Conservation (phyloP, 2,329 filamentous ascomycete genomes). For the Calonectria honghensis region DNA sequence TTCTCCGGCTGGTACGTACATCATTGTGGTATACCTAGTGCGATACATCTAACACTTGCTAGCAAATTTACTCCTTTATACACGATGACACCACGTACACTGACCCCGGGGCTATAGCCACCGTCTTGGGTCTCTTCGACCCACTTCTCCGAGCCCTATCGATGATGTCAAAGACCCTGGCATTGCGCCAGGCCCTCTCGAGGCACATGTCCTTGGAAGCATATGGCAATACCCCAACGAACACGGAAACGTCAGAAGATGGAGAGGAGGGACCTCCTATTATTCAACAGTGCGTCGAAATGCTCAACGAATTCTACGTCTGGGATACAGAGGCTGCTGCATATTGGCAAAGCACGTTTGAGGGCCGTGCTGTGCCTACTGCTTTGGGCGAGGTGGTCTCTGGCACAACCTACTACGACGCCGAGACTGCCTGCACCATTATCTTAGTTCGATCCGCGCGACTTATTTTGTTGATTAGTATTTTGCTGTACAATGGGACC, state of each 20-base stretch:
- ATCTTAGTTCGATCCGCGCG: conserved; percentile 57
- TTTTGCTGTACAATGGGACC: conserved; percentile 53
- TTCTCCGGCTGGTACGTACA: conserved; percentile 56
- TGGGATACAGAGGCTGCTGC: conserved; percentile 57
- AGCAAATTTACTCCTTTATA: conserved; percentile 60
- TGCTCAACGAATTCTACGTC: conserved; percentile 54
- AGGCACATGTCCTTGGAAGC: conserved; percentile 29
- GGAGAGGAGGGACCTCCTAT: conserved; percentile 36
- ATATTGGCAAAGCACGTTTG: conserved; percentile 58
- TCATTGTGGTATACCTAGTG: not conserved
- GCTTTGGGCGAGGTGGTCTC: conserved; percentile 53
- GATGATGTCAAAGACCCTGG: conserved; percentile 56
- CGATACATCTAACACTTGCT: not conserved
- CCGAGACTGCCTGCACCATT: conserved; percentile 59
- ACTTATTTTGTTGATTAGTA: conserved; percentile 56
- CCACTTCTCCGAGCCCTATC: conserved; percentile 56
- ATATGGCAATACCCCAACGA: not conserved
- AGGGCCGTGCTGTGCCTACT: conserved; percentile 54
- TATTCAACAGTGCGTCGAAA: conserved; percentile 53
- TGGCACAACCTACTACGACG: conserved; percentile 52
- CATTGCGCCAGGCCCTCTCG: conserved; percentile 44
- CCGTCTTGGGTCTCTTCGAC: conserved; percentile 55
- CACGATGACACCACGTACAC: conserved; percentile 57
- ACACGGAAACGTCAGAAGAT: not conserved
- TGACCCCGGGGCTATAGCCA: conserved; percentile 57